Evolutionary conservation across 2,329 filamentous ascomycete genomes (phyloP), one percentile per base, ranked within the genome.

Genomic region (Ceratocystis cubensis): DNA sequence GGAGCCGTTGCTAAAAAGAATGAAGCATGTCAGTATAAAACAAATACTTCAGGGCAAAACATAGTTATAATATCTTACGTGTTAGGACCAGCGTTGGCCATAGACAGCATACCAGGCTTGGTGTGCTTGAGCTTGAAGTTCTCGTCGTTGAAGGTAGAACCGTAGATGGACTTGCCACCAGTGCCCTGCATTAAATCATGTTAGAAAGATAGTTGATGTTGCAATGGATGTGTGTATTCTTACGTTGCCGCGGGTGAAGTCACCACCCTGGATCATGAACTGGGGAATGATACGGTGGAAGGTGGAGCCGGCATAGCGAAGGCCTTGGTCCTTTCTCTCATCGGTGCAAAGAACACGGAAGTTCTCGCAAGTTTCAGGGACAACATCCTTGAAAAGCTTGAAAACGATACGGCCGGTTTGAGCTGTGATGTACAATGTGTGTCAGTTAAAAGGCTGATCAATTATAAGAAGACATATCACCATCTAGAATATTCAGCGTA

Each of bases 241-340:
- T 82, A 96, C 91, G 79, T 95, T 94, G 75, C 86, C 85, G 75
- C 88, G 88, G 79, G 91, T 95, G 82, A 95, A 95, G 84, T 96
- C 91, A 84, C 91, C 91, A 77, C 91, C 91, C 84, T 96, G 91
- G 73, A 96, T 87, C 91, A 96, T 96, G 84, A 96, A 96, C 67
- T 90, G 78, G 72, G 88, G 88, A 78, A 96, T 96, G 78, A 96
- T 87, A 73, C 91, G 90, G 84, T 96, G 91, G 87, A 96, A 96
- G 71, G 83, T 82, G 72, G 89, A 94, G 75, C 84, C 85, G 77
- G 84, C 78, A 83, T 95, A 96, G 73, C 90, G 89, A 77, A 88
- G 87, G 75, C 89, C 89, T 80, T 90, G 84, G 80, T 90, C 84
- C 81, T 89, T 83, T 72, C 82, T 85, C 81, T 89, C 83, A 72